These are phyloP conservation scores for Trypanosoma theileri DNA, from an alignment of 208 protist species.

Conservation along the genomic window DNA sequence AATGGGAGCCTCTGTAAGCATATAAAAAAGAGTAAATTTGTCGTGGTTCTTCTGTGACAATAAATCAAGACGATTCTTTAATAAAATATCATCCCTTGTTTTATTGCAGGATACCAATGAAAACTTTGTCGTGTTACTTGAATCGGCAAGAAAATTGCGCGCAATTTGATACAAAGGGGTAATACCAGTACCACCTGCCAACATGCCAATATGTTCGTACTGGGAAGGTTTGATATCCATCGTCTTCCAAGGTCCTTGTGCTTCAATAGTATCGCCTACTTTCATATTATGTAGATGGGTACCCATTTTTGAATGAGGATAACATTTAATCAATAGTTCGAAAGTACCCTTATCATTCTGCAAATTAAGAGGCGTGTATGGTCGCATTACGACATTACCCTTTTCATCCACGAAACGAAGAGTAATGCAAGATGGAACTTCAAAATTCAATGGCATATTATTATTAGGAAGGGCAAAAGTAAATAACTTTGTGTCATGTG, in stretches of 20 bases:
- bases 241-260: slow-evolving; percentile 90
- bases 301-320: slow-evolving; percentile 90
- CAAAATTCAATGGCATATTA: slow-evolving; percentile 56
- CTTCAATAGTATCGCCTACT: slow-evolving; percentile 83
- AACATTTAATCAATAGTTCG: slow-evolving; percentile 84
- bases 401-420: slow-evolving; percentile 74
- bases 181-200: slow-evolving; percentile 89
- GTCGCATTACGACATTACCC: slow-evolving; percentile 87
- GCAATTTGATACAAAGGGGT: slow-evolving; percentile 92
- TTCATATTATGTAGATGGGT: slow-evolving; percentile 90
- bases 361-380: slow-evolving; percentile 84
- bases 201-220: slow-evolving; percentile 91
- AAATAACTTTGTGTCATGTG: slow-evolving; percentile 73
- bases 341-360: slow-evolving; percentile 77
- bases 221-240: slow-evolving; percentile 84
- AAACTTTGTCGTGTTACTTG: slow-evolving; percentile 81
- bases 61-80: slow-evolving; percentile 84
- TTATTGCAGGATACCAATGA: slow-evolving; percentile 90
- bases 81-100: slow-evolving; percentile 89
- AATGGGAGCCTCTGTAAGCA: slow-evolving; percentile 68
- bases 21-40: slow-evolving; percentile 90
- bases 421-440: slow-evolving; percentile 76
- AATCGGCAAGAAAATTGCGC: slow-evolving; percentile 69
- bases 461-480: slow-evolving; percentile 67
- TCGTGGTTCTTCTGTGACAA: slow-evolving; percentile 72